phyloP scores from a whole-genome alignment of 2,329 filamentous ascomycete species.

The Pseudopyricularia cyperi region DNA sequence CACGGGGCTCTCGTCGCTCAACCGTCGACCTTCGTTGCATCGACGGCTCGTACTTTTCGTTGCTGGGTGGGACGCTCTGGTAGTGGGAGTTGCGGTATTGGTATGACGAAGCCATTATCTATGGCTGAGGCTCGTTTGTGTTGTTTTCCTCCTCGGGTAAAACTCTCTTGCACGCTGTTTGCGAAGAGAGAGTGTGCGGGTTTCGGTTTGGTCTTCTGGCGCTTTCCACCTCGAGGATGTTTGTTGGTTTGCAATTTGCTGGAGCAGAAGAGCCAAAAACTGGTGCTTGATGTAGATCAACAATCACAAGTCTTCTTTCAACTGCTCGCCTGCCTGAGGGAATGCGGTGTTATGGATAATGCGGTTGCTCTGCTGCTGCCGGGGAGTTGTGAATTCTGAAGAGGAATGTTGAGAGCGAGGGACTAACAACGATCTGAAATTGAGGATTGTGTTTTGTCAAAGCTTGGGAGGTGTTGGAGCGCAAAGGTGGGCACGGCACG shows the following conservation, averaged over 20 bases:
- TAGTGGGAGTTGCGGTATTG: slow-evolving; percentile 43
- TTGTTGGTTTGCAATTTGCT: not conserved
- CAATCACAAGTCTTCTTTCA: not conserved
- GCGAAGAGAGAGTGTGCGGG: not conserved
- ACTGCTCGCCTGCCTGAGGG: not conserved
- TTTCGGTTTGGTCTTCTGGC: not conserved
- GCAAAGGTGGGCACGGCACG: not conserved
- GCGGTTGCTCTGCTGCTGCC: not conserved
- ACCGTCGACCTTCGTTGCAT: slow-evolving; percentile 21
- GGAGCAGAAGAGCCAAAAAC: not conserved
- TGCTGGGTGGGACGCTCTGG: slow-evolving; percentile 13
- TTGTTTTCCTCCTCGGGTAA: not conserved
- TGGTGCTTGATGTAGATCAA: not conserved
- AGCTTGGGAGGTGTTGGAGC: not conserved
- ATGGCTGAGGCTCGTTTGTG: not conserved
- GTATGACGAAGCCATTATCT: slow-evolving; percentile 34
- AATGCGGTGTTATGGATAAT: not conserved
- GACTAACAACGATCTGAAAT: not conserved
- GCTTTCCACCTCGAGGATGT: not conserved
- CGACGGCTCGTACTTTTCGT: slow-evolving; percentile 25
- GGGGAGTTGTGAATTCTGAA: not conserved
- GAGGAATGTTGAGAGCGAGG: not conserved
- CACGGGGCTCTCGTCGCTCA: slow-evolving; percentile 33
- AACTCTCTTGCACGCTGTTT: not conserved
- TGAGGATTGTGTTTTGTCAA: not conserved